Base-by-base conservation (phyloP, 768 basidiomycete genomes). In the Tricholoma flavovirens region DNA sequence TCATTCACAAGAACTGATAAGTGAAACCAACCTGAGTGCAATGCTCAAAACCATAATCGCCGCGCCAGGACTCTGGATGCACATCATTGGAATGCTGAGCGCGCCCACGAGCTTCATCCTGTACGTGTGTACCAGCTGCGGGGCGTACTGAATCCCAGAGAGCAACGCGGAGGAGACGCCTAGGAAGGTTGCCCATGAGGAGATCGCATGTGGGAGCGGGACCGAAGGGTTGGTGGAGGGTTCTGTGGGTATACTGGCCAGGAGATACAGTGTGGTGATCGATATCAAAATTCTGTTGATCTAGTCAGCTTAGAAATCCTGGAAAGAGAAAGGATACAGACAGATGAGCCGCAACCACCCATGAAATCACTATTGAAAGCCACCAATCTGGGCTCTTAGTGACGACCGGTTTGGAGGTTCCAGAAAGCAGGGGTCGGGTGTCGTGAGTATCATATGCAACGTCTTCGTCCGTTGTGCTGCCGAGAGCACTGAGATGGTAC, bases 81-180 rank as follows among this genome's bases (percentile, higher is more conserved):
- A 73, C 96, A 99, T 98, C 84, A 93, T 98, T 1, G 89, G 88
- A 55, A 99, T 90, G 65, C 92, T 94, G 14, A 98, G 75, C 0
- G 93, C 93, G 2, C 96, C 96, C 8, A 98, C 94, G 11, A 96
- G 80, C 64, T 85, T 88, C 29, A 80, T 70, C 4, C 73, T 74
- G 62, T 87, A 97, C 1, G 95, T 98, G 58, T 87, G 83, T 11
- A 81, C 61, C 22, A 99, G 75, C 68, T 97, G 95, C 0, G 96
- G 95, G 0, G 85, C 79, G 58, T 98, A 99, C 69, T 99, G 95
- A 5, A 89, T 72, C 4, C 83, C 82, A 1, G 93, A 88, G 5
- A 97, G 80, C 0, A 85, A 35, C 2, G 91, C 87, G 1, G 91
- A 87, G 1, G 84, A 79, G 21, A 98, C 73, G 7, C 97, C 97